Percentiles rank a stretch among this genome's conserved stretches.
Conservation (phyloP, 192 early-diverging fungal species). For the Gonapodya prolifera region DNA sequence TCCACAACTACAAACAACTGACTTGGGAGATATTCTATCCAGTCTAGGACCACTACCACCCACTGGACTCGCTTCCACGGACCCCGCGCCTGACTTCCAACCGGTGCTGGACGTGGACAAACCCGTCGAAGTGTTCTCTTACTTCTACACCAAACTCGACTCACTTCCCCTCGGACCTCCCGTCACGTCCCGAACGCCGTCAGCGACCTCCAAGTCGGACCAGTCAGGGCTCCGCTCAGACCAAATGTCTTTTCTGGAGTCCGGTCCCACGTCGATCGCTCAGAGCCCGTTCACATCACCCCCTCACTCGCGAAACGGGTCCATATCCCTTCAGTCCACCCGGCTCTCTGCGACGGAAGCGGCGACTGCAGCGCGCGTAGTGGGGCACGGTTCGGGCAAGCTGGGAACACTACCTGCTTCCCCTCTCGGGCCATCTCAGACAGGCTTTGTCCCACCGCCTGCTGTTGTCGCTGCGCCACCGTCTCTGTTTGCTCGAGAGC, state of each 20-base stretch:
- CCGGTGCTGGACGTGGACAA: neutral
- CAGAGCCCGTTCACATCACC: neutral
- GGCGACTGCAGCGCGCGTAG: neutral
- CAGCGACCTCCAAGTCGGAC: no score
- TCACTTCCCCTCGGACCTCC: neutral
- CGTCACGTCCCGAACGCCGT: no score
- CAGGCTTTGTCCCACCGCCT: no score
- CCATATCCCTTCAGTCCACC: neutral
- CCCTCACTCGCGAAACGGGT: neutral
- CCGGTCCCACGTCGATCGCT: neutral
- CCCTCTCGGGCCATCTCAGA: neutral
- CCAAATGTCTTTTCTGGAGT: neutral
- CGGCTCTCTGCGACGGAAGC: neutral
- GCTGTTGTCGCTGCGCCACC: no score
- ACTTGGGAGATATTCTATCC: no score
- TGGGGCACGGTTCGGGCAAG: neutral
- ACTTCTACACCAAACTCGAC: neutral
- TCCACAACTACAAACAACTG: no score
- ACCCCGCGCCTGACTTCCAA: no score
- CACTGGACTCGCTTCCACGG: no score
- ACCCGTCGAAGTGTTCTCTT: neutral
- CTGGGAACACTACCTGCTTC: neutral
- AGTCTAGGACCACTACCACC: no score
- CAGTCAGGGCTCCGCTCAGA: neutral
- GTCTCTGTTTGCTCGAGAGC: no score